A percentile compares a stretch with the other conserved stretches of the same genome.
Evolutionary conservation across 306 rosid genomes (phyloP).

Genomic region (Styphnolobium japonicum): DNA sequence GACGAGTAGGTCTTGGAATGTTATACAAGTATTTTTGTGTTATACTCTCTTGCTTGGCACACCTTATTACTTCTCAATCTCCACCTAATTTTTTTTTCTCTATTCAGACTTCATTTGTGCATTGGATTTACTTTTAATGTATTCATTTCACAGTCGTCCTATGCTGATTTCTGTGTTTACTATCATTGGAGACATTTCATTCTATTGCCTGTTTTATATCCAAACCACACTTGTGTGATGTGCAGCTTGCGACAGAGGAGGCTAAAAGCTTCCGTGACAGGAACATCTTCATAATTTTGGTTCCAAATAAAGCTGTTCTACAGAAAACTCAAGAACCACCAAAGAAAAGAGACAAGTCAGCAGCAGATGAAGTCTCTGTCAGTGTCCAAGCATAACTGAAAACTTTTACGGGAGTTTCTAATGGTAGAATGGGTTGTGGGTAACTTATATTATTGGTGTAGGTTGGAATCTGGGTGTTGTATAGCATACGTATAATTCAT

Average conservation of each 20-base stretch:
- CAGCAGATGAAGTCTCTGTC: constrained; percentile 69
- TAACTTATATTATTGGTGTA: constrained; percentile 31
- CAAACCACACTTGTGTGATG: constrained; percentile 24
- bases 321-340: constrained; percentile 79
- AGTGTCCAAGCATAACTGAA: constrained; percentile 44
- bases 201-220: not conserved
- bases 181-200: not conserved
- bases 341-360: constrained; percentile 58
- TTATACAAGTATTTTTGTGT: not conserved
- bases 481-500: constrained; percentile 40
- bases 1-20: not conserved
- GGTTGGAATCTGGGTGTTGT: constrained; percentile 44
- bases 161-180: not conserved
- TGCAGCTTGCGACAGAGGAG: constrained; percentile 92
- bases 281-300: constrained; percentile 64
- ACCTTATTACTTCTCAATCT: not conserved
- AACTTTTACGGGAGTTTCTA: constrained; percentile 26
- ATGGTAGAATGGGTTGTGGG: constrained; percentile 36
- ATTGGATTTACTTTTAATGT: not conserved
- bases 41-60: not conserved
- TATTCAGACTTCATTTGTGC: not conserved
- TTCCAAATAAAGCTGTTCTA: constrained; percentile 73
- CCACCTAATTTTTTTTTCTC: not conserved
- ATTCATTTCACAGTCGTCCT: constrained; percentile 6
- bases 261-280: constrained; percentile 81